Percentiles rank a stretch among this genome's conserved stretches.
Conservation (phyloP, 345 rosid genomes). For the Moricandia arvensis region DNA sequence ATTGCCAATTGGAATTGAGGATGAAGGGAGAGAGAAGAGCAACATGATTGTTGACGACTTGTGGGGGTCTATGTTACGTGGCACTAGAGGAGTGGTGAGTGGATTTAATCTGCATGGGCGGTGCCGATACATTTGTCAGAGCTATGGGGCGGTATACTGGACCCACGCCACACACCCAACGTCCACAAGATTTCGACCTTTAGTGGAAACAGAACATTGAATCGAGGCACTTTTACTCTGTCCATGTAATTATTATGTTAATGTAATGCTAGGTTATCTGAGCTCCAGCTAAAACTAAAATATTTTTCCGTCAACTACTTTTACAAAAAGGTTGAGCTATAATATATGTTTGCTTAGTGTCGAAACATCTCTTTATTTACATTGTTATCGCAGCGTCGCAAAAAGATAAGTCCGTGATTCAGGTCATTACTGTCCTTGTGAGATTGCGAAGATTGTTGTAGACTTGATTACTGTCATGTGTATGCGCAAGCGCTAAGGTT, state of each 20-base stretch:
- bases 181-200: not conserved
- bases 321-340: not conserved
- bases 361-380: too few relatives aligned
- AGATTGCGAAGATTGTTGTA: too few relatives aligned
- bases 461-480: too few relatives aligned
- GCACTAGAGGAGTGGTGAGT: not conserved
- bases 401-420: too few relatives aligned
- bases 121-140: conserved; percentile 30
- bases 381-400: not conserved
- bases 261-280: conserved; percentile 14
- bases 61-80: conserved; percentile 3
- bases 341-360: not conserved
- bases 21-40: not conserved
- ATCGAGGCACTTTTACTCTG: not conserved
- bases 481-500: too few relatives aligned
- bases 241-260: conserved; percentile 24
- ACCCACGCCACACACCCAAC: conserved; percentile 16
- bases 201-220: not conserved
- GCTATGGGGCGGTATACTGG: conserved; percentile 31
- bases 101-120: conserved; percentile 27
- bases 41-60: conserved; percentile 19
- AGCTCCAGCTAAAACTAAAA: not conserved
- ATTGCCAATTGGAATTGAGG: conserved; percentile 15
- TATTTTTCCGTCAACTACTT: not conserved
- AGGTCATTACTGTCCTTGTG: too few relatives aligned